These are phyloP conservation scores for Gamarada debralockiae DNA, from an alignment of 495 filamentous ascomycete genomes.

Conservation along the genomic window DNA sequence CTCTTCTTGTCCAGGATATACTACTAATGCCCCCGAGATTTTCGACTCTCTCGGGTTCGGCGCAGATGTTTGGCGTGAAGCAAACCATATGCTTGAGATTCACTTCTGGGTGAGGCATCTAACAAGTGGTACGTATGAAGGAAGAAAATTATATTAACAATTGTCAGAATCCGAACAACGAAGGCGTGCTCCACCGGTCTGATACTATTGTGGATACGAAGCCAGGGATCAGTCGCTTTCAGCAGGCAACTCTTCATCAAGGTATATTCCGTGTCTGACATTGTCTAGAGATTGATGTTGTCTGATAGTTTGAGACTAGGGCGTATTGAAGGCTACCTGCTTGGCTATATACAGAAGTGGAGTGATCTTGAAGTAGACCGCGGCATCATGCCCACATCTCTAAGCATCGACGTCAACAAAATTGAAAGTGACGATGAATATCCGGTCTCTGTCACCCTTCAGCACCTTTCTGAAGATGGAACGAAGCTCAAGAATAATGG, in stretches of 20 bases:
- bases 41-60: constrained; percentile 61
- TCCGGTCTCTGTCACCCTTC: constrained; percentile 45
- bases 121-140: background rate
- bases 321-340: constrained; percentile 49
- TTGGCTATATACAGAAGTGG: constrained; percentile 44
- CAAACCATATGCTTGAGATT: constrained; percentile 45
- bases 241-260: constrained; percentile 50
- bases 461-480: constrained; percentile 40
- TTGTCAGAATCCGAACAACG: constrained; percentile 33
- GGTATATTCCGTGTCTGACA: background rate
- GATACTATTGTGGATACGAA: constrained; percentile 45
- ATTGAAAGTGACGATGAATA: constrained; percentile 42
- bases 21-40: constrained; percentile 12
- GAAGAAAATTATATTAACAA: too few relatives aligned
- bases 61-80: constrained; percentile 54
- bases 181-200: constrained; percentile 49
- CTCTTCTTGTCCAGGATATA: background rate
- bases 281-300: background rate
- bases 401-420: constrained; percentile 37
- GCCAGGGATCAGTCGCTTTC: constrained; percentile 45
- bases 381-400: constrained; percentile 38
- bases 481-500: constrained; percentile 33
- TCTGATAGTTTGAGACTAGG: constrained; percentile 23
- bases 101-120: constrained; percentile 28
- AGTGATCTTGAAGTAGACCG: constrained; percentile 46